A percentile compares a stretch with the other conserved stretches of the same genome.
phyloP scores from a whole-genome alignment of 1,139 yeast genomes.

The Lodderomyces orthopsilosis region DNA sequence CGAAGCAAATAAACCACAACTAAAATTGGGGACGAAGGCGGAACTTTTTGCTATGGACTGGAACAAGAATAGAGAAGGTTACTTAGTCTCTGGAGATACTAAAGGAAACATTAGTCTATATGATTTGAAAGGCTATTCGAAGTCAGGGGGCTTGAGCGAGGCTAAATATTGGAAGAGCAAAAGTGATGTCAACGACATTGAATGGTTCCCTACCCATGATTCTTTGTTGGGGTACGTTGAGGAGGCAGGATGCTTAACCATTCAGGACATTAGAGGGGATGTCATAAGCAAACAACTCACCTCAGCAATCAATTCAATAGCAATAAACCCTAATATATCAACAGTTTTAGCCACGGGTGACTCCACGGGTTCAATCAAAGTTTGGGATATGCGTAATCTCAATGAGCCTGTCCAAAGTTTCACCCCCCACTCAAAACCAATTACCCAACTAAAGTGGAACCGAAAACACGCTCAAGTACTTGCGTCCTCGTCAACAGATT shows the following conservation, averaged over 20 bases:
- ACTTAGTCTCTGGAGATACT: slow-evolving; percentile 35
- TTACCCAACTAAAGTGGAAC: slow-evolving; percentile 79
- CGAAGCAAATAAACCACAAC: slow-evolving; percentile 23
- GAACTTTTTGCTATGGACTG: slow-evolving; percentile 48
- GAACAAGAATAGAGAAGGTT: slow-evolving; percentile 41
- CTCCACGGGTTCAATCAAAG: slow-evolving; percentile 50
- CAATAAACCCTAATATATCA: slow-evolving; percentile 57
- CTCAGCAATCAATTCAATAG: slow-evolving; percentile 54
- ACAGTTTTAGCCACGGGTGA: slow-evolving; percentile 68
- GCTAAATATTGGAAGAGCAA: slow-evolving; percentile 9
- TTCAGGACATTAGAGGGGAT: slow-evolving; percentile 48
- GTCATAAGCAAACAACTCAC: background rate
- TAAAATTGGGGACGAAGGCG: slow-evolving; percentile 9
- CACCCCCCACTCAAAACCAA: slow-evolving; percentile 55
- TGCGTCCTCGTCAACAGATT: slow-evolving; percentile 74
- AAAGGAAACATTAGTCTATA: slow-evolving; percentile 34
- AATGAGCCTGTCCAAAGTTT: slow-evolving; percentile 16
- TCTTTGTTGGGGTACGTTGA: slow-evolving; percentile 56
- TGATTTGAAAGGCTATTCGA: slow-evolving; percentile 29
- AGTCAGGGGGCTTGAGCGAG: slow-evolving; percentile 13
- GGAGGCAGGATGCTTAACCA: slow-evolving; percentile 47
- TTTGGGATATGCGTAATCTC: slow-evolving; percentile 69
- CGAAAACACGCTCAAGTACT: slow-evolving; percentile 57
- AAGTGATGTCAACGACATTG: slow-evolving; percentile 57
- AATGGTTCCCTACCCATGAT: slow-evolving; percentile 61